phyloP scores from a whole-genome alignment of 345 rosid species.

The Lumnitzera littorea region DNA sequence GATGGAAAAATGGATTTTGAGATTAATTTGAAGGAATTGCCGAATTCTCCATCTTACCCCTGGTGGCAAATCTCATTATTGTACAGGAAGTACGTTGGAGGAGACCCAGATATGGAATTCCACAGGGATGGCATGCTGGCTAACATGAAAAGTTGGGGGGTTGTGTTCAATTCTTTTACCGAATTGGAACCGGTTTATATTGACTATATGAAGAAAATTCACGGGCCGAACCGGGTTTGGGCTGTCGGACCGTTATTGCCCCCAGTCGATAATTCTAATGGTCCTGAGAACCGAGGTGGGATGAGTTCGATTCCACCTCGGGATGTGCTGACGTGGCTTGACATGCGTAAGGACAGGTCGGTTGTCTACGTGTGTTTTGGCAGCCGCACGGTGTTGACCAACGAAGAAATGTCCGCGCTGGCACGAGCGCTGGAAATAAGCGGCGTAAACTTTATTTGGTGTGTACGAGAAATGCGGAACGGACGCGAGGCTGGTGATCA shows the following conservation, averaged over 20 bases:
- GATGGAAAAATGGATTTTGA: background rate
- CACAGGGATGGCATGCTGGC: slow-evolving; percentile 18
- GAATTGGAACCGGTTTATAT: slow-evolving; percentile 36
- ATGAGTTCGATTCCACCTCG: slow-evolving; percentile 20
- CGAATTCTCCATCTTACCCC: slow-evolving; percentile 32
- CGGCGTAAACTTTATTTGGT: slow-evolving; percentile 46
- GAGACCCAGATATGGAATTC: slow-evolving; percentile 31
- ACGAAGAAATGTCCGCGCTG: slow-evolving; percentile 30
- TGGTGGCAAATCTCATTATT: slow-evolving; percentile 25
- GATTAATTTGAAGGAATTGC: slow-evolving; percentile 27
- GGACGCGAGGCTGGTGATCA: slow-evolving; percentile 1
- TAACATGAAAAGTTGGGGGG: slow-evolving; percentile 44
- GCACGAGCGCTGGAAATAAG: slow-evolving; percentile 44
- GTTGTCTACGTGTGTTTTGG: slow-evolving; percentile 78
- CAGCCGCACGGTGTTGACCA: slow-evolving; percentile 42
- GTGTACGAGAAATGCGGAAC: slow-evolving; percentile 17
- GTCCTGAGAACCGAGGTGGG: slow-evolving; percentile 32
- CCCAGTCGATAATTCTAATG: background rate
- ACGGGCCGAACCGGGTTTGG: slow-evolving; percentile 34
- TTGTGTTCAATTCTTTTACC: slow-evolving; percentile 42
- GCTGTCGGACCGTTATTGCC: slow-evolving; percentile 55
- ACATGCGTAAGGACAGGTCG: slow-evolving; percentile 24
- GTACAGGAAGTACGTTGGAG: slow-evolving; percentile 18
- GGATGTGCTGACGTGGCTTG: slow-evolving; percentile 47
- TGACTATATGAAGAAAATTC: slow-evolving; percentile 26